These are phyloP conservation scores for Coniosporium apollinis DNA, from an alignment of 495 filamentous ascomycete species.

Conservation along the genomic window DNA sequence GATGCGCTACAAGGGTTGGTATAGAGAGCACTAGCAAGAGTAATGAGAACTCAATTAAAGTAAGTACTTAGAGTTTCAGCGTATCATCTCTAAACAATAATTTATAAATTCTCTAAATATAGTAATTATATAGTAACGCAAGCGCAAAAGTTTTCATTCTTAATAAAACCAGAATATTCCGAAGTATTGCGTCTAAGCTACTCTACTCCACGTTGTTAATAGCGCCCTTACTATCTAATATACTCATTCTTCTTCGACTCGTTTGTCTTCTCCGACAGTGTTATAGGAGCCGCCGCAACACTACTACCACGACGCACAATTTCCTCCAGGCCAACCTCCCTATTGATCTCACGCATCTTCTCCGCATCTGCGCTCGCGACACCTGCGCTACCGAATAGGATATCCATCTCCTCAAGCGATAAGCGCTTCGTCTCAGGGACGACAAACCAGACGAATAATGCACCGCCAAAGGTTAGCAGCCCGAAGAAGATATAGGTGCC, in stretches of 20 bases:
- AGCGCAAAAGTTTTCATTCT: too few species aligned
- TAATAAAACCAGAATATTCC: too few species aligned
- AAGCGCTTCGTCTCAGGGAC: conserved; percentile 35
- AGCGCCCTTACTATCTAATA: not conserved
- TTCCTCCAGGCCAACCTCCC: conserved; percentile 45
- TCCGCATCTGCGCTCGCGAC: conserved; percentile 53
- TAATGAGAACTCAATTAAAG: too few species aligned
- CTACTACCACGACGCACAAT: conserved; percentile 6
- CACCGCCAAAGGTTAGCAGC: conserved; percentile 47
- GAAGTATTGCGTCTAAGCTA: too few species aligned
- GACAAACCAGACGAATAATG: conserved; percentile 31
- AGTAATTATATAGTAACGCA: too few species aligned
- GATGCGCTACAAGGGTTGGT: too few species aligned
- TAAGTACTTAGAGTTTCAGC: too few species aligned
- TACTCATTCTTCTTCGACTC: not conserved
- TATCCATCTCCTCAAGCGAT: conserved; percentile 42
- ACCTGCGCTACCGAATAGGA: conserved; percentile 58
- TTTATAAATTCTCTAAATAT: too few species aligned
- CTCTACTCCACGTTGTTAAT: too few species aligned
- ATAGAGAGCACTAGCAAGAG: too few species aligned
- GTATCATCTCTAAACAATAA: too few species aligned
- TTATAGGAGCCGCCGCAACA: not conserved
- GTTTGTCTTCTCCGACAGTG: not conserved
- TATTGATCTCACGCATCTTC: conserved; percentile 56
- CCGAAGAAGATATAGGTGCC: conserved; percentile 74